Evolutionary conservation across 345 rosid genomes (phyloP).

Genomic region (Mallotus nudiflorus): DNA sequence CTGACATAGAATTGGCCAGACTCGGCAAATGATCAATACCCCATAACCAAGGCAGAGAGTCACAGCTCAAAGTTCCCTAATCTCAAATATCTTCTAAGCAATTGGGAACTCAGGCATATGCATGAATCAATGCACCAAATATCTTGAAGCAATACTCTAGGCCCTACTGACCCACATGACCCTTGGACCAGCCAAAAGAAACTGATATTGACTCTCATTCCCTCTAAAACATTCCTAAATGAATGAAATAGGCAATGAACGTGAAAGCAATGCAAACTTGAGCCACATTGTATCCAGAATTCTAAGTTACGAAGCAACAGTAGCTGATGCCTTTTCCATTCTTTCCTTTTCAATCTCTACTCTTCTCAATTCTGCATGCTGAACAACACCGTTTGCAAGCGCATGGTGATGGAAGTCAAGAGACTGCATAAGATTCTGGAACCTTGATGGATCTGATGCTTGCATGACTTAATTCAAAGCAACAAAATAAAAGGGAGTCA

Average conservation of each 20-base stretch:
- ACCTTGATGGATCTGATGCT: conserved; percentile 70
- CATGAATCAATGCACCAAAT: conserved; percentile 1
- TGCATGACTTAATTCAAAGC: conserved; percentile 57
- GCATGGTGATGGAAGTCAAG: conserved; percentile 87
- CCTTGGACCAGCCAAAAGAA: conserved; percentile 24
- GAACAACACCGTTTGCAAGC: conserved; percentile 82
- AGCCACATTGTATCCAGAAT: conserved; percentile 1
- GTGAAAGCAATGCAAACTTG: conserved; percentile 20
- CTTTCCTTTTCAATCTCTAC: conserved; percentile 88
- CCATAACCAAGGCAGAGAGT: background rate
- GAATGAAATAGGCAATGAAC: conserved; percentile 25
- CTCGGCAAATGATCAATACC: conserved; percentile 10
- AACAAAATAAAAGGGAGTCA: background rate
- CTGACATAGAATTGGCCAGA: conserved; percentile 21
- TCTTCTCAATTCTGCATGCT: conserved; percentile 94
- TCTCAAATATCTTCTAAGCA: background rate
- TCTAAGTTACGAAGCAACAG: conserved; percentile 41
- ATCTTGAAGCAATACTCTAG: conserved; percentile 3
- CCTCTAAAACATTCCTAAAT: conserved; percentile 20
- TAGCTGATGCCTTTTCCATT: conserved; percentile 64
- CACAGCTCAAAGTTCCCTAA: background rate
- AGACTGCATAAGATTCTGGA: conserved; percentile 77
- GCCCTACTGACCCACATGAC: conserved; percentile 6
- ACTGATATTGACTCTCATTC: conserved; percentile 15
- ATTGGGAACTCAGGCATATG: conserved; percentile 7